Percentiles rank a stretch among this genome's conserved stretches.
Evolutionary conservation across 1,139 yeast species (phyloP).

Genomic region (Hyphopichia pseudoburtonii): DNA sequence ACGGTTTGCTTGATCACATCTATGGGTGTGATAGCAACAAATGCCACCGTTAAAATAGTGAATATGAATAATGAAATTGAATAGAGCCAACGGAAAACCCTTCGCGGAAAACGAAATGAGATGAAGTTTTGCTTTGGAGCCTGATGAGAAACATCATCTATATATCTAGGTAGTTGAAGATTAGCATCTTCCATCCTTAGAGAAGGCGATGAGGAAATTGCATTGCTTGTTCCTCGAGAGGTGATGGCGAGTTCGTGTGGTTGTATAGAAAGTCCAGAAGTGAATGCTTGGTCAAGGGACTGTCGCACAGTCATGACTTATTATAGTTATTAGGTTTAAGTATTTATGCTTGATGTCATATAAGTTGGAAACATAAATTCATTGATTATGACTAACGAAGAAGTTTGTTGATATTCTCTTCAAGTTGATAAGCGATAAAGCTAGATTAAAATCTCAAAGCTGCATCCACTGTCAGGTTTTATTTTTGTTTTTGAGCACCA

Average conservation of each 20-base stretch:
- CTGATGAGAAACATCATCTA: neutral
- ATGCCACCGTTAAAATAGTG: slow-evolving; percentile 50
- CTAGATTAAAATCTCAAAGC: too few species aligned
- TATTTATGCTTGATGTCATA: slow-evolving; percentile 3
- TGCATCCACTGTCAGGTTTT: too few species aligned
- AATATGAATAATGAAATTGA: slow-evolving; percentile 55
- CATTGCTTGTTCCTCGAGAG: slow-evolving; percentile 2
- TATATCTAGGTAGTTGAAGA: neutral
- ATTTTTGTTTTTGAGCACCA: neutral
- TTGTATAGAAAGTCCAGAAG: neutral
- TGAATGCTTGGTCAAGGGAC: neutral
- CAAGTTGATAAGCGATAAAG: too few species aligned
- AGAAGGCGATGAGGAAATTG: neutral
- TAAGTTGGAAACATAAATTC: too few species aligned
- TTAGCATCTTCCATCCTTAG: neutral
- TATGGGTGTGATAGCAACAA: slow-evolving; percentile 68
- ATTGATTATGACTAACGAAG: too few species aligned
- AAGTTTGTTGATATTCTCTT: too few species aligned
- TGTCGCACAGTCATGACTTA: slow-evolving; percentile 2
- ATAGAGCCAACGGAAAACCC: slow-evolving; percentile 51
- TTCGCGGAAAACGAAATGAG: slow-evolving; percentile 31
- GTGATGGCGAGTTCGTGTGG: neutral
- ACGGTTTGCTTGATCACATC: slow-evolving; percentile 72
- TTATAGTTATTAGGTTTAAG: neutral
- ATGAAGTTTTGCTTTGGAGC: slow-evolving; percentile 6